phyloP scores from a whole-genome alignment of 495 filamentous ascomycete species.

The Penicillium goetzii region DNA sequence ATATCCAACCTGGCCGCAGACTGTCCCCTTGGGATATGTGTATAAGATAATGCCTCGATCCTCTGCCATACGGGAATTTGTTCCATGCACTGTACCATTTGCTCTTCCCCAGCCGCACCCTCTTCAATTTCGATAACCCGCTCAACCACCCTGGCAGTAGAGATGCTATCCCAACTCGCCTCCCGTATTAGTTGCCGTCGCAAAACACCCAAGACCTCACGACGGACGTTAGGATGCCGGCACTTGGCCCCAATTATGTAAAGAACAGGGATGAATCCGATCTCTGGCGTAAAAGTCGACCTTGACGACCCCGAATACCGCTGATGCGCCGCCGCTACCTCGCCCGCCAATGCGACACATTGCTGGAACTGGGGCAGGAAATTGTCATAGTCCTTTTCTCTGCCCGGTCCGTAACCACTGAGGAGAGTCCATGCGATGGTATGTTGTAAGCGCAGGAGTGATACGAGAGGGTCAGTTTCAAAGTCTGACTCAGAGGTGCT shows the following conservation, averaged over 20 bases:
- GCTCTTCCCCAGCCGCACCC: not conserved
- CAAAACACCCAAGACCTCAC: constrained; percentile 22
- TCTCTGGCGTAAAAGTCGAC: constrained; percentile 2
- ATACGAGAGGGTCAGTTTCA: not conserved
- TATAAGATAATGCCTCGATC: not conserved
- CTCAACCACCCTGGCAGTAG: constrained; percentile 32
- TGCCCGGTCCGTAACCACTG: constrained; percentile 18
- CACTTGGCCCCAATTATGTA: constrained; percentile 4
- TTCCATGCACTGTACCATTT: not conserved
- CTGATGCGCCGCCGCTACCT: not conserved
- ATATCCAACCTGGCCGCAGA: constrained; percentile 4
- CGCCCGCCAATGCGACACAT: not conserved
- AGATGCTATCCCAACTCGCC: constrained; percentile 38
- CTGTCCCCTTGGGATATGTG: not conserved
- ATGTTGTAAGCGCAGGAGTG: constrained; percentile 22
- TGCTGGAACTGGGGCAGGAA: constrained; percentile 7
- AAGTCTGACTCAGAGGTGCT: not conserved
- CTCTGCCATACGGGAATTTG: not conserved
- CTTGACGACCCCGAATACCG: not conserved
- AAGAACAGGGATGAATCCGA: not conserved
- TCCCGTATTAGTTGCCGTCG: constrained; percentile 33
- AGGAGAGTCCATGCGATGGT: constrained; percentile 34
- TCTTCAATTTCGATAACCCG: constrained; percentile 31
- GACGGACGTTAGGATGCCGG: not conserved
- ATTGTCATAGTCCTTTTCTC: constrained; percentile 1